Percentiles rank a stretch among this genome's conserved stretches.
These are phyloP conservation scores for Passiflora organensis DNA, from an alignment of 345 rosid species.

Conservation along the genomic window DNA sequence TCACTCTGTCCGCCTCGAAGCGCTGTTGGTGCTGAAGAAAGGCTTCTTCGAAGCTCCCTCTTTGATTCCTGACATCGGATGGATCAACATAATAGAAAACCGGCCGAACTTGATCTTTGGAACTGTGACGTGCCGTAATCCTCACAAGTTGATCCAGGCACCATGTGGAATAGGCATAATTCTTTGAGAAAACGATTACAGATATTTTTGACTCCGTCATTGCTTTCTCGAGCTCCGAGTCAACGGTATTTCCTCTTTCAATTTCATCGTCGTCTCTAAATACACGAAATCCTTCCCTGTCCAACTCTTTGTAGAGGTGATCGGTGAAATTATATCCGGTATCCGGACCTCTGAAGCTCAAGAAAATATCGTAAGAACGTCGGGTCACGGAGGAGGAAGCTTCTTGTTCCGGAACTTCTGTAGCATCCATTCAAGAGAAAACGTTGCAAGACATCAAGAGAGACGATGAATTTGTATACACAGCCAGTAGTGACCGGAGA, in stretches of 20 bases:
- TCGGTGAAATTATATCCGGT: neutral
- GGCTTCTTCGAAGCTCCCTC: neutral
- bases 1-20: neutral
- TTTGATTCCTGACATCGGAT: neutral
- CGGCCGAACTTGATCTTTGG: neutral
- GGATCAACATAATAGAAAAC: conserved; percentile 10
- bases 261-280: neutral
- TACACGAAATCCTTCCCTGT: neutral
- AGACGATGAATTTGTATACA: no score
- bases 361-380: neutral
- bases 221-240: neutral
- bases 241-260: neutral
- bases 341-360: neutral
- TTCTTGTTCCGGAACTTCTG: neutral
- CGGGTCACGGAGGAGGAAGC: neutral
- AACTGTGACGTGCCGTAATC: neutral
- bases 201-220: conserved; percentile 4
- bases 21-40: neutral
- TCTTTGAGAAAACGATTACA: neutral
- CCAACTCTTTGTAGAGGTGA: neutral
- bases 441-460: no score
- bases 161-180: neutral
- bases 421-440: neutral
- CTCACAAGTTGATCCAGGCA: neutral
- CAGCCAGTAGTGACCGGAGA: no score